Base-by-base conservation (phyloP, 164 flowering plant genomes). In the Liquidambar formosana region DNA sequence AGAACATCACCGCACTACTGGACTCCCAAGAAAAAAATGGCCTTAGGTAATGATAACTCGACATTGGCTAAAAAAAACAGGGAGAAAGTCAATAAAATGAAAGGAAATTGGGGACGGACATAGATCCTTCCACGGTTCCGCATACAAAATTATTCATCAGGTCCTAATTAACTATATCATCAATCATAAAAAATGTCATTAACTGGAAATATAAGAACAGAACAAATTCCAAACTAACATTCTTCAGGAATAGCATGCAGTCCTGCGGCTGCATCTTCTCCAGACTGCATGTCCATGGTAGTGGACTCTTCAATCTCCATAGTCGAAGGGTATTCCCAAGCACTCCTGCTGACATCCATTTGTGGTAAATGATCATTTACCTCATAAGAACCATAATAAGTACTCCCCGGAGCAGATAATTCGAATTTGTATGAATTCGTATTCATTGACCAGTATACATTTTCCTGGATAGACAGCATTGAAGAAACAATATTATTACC, bases 381-480 rank as follows among this genome's bases (percentile, higher is more conserved):
- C 65, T 71, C 84, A 64, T 72, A 80, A n/a, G 68, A 57, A 45
- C 69, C 19, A 43, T 67, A 78, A 63, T 72, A 79, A 33, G 77
- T 71, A 73, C 66, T 73, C 57, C 78, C 81, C 1, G 52, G 68
- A 51, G 71, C 77, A 56, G 81, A 70, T 22, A 66, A 49, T 44
- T 76, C 84, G 70, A 63, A 75, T 44, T 80, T 80, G 71, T 80
- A 80, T 2, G 77, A 33, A 64, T 80, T 63, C 68, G 76, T 71
- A 67, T 78, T 77, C 79, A 75, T 75, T 52, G 81, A 61, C 84
- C 84, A 80, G 73, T 75, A 78, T 10, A 59, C 65, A 68, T 68
- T 73, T 56, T 73, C 81, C 84, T 80, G 79, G 27, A 33, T 2
- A 65, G 11, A 67, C 21, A 59, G 47, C 33, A 70, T 38, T 11